Percentiles rank a stretch among this genome's conserved stretches.
These are phyloP conservation scores for Phlyctochytrium planicorne DNA, from an alignment of 192 early-diverging fungal genomes.

Conservation along the genomic window DNA sequence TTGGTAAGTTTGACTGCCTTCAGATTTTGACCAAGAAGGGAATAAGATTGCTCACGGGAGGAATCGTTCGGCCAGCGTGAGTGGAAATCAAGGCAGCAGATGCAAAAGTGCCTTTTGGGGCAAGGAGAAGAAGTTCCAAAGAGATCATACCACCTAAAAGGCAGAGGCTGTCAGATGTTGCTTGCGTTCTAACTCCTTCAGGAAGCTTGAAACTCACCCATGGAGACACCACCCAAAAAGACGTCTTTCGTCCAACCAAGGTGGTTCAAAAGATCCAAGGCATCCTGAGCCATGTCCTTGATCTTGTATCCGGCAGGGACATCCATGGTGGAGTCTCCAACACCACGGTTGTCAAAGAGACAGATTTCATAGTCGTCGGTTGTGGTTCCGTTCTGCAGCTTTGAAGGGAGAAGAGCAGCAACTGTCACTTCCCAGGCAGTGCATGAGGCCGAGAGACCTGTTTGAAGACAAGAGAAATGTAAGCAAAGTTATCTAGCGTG, in stretches of 20 bases:
- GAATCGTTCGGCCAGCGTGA: slow-evolving; percentile 50
- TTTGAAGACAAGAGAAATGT: too few species aligned
- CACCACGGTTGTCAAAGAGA: slow-evolving; percentile 79
- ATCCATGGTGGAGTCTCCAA: slow-evolving; percentile 56
- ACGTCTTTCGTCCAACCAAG: slow-evolving; percentile 70
- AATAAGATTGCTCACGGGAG: too few species aligned
- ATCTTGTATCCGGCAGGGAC: slow-evolving; percentile 58
- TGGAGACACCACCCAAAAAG: slow-evolving; percentile 76
- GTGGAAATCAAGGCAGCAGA: slow-evolving; percentile 60
- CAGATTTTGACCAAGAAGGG: too few species aligned
- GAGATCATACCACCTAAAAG: slow-evolving; percentile 67
- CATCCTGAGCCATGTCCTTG: slow-evolving; percentile 75
- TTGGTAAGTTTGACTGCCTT: too few species aligned
- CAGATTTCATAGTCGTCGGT: background rate
- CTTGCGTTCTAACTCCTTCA: background rate
- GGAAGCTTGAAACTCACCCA: slow-evolving; percentile 60
- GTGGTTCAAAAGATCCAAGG: slow-evolving; percentile 63
- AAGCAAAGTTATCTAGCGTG: too few species aligned
- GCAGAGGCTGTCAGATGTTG: slow-evolving; percentile 4
- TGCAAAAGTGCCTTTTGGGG: slow-evolving; percentile 50
- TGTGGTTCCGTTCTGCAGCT: background rate
- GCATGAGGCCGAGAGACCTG: background rate
- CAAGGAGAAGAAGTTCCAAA: slow-evolving; percentile 61
- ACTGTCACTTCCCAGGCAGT: background rate
- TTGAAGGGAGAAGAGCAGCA: too few species aligned